Evolutionary conservation across 352 stramenopile species (phyloP).

Genomic region (Thraustotheca clavata): DNA sequence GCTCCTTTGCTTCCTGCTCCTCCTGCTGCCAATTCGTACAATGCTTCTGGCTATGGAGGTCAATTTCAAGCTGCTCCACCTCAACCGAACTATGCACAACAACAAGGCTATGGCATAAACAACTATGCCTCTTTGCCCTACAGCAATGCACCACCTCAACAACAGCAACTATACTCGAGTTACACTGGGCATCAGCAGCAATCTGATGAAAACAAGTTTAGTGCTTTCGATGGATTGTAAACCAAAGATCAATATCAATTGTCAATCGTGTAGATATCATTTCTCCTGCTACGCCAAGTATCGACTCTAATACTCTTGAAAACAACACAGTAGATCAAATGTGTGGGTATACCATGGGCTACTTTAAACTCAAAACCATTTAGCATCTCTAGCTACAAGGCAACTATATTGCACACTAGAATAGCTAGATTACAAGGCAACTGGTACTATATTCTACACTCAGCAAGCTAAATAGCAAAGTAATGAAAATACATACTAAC

Average conservation of each 20-base stretch:
- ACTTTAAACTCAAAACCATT: too few relatives aligned
- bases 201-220: constrained; percentile 50
- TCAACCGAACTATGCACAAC: constrained; percentile 18
- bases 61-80: constrained; percentile 8
- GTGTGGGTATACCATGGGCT: not conserved
- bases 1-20: not conserved
- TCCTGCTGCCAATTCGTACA: not conserved
- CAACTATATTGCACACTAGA: too few relatives aligned
- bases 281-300: not conserved
- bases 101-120: constrained; percentile 26
- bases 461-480: too few relatives aligned
- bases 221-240: constrained; percentile 69
- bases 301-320: not conserved
- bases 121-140: constrained; percentile 16
- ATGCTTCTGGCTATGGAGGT: not conserved
- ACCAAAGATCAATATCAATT: not conserved
- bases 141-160: constrained; percentile 23
- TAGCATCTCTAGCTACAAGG: too few relatives aligned
- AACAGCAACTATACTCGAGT: constrained; percentile 32
- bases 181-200: constrained; percentile 19
- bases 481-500: not conserved
- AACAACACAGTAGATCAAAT: not conserved
- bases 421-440: too few relatives aligned
- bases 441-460: too few relatives aligned
- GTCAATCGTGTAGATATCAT: not conserved